Evolutionary conservation across 192 early-diverging fungal genomes (phyloP).

Genomic region (Hyaloraphidium curvatum): DNA sequence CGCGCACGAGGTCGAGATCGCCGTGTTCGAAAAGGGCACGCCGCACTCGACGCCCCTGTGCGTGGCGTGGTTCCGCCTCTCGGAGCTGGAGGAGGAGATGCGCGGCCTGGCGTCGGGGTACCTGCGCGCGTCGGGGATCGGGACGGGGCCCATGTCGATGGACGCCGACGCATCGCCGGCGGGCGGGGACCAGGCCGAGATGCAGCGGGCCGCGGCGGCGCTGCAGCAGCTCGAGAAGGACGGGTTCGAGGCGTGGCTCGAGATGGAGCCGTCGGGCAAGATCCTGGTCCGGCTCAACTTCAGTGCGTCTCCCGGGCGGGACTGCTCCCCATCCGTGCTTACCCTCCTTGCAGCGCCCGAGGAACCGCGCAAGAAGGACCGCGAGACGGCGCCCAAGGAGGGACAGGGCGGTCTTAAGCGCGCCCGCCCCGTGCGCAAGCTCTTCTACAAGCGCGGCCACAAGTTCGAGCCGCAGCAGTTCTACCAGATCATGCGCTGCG

Average conservation of each 20-base stretch:
- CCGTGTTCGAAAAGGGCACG: slow-evolving; percentile 59
- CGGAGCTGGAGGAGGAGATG: slow-evolving; percentile 77
- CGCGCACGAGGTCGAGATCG: slow-evolving; percentile 79
- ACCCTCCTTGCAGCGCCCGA: neutral
- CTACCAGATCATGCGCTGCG: slow-evolving; percentile 97
- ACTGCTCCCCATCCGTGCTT: neutral
- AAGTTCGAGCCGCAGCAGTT: slow-evolving; percentile 78
- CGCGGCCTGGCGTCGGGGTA: slow-evolving; percentile 11
- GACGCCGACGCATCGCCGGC: neutral
- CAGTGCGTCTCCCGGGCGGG: slow-evolving; percentile 20
- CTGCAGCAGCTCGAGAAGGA: slow-evolving; percentile 17
- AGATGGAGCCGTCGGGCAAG: slow-evolving; percentile 86
- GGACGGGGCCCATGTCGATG: slow-evolving; percentile 23
- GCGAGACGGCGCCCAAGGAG: no score
- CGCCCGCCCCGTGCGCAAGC: slow-evolving; percentile 57
- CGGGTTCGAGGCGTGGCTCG: slow-evolving; percentile 63
- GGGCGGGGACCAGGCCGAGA: slow-evolving; percentile 14
- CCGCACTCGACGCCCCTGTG: slow-evolving; percentile 49
- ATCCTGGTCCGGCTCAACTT: slow-evolving; percentile 72
- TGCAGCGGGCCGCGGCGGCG: slow-evolving; percentile 11
- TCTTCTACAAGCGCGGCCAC: slow-evolving; percentile 78
- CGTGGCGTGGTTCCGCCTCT: slow-evolving; percentile 81
- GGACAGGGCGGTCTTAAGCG: slow-evolving; percentile 6
- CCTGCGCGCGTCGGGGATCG: slow-evolving; percentile 33
- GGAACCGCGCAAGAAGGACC: neutral